Percentiles rank a stretch among this genome's conserved stretches.
phyloP scores from a whole-genome alignment of 1,284 basidiomycete species.

The Tilletia caries region DNA sequence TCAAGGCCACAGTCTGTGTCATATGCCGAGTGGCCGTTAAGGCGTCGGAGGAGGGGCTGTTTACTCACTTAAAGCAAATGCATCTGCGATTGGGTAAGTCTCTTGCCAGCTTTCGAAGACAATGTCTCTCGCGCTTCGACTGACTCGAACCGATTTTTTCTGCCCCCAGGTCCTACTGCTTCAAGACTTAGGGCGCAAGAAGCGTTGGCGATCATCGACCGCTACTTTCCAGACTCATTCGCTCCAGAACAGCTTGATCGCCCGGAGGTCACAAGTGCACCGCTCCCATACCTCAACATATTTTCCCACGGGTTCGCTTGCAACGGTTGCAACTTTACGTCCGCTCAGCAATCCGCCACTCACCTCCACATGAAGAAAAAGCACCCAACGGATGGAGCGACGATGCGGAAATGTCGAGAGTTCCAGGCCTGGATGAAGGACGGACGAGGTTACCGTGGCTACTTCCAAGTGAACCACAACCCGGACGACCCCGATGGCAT shows the following conservation, averaged over 20 bases:
- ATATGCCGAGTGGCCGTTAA: background rate
- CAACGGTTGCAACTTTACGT: constrained; percentile 3
- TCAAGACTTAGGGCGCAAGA: background rate
- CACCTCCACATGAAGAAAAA: background rate
- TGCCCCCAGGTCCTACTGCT: background rate
- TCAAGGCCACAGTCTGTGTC: background rate
- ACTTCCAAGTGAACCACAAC: background rate
- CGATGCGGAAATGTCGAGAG: constrained; percentile 8
- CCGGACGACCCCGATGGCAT: background rate
- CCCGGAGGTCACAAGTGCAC: background rate
- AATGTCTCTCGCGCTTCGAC: background rate
- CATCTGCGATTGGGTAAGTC: background rate
- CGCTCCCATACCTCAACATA: constrained; percentile 5
- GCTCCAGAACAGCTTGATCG: background rate
- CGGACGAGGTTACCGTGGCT: background rate
- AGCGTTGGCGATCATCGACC: background rate
- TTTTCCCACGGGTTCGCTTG: background rate
- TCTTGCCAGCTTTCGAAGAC: background rate
- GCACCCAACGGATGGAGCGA: background rate
- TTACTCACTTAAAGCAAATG: background rate
- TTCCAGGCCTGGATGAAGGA: constrained; percentile 10
- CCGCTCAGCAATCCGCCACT: background rate
- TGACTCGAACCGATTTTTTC: background rate
- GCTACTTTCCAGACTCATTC: background rate
- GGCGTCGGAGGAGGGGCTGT: background rate